Evolutionary conservation across 1,139 yeast genomes (phyloP).

Genomic region (Taphrina confusa): DNA sequence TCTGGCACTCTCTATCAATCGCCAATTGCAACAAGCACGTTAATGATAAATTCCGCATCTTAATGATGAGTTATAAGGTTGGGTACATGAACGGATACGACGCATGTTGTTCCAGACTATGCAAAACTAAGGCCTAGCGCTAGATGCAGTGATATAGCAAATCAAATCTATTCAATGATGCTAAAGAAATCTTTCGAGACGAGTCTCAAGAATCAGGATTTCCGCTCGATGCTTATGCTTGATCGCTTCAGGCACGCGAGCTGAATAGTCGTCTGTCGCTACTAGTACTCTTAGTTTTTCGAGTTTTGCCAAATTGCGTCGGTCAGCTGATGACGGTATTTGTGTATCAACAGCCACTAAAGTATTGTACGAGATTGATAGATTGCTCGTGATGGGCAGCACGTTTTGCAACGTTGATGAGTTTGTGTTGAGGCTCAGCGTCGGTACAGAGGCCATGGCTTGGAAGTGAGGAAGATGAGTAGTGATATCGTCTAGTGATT

Average conservation of each 20-base stretch:
- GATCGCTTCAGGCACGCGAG: not conserved
- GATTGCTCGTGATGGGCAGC: not conserved
- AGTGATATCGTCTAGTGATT: not conserved
- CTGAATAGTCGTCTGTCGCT: not conserved
- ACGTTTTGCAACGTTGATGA: not conserved
- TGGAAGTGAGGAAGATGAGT: not conserved
- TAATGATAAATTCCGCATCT: too few relatives aligned
- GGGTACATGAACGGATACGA: too few relatives aligned
- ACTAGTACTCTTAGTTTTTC: not conserved
- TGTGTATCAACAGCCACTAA: not conserved
- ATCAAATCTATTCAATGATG: not conserved
- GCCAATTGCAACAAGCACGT: too few relatives aligned
- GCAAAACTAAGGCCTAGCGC: too few relatives aligned
- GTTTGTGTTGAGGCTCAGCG: not conserved
- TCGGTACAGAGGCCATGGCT: not conserved
- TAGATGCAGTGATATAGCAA: too few relatives aligned
- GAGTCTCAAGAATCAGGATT: not conserved
- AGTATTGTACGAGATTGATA: not conserved
- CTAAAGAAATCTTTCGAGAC: not conserved
- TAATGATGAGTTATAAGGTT: too few relatives aligned
- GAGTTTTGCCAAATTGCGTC: not conserved
- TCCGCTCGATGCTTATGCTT: not conserved
- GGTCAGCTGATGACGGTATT: not conserved
- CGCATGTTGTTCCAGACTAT: too few relatives aligned
- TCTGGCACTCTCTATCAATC: too few relatives aligned